Evolutionary conservation across 371 early-diverging fungal genomes (phyloP), one percentile per base, ranked within the genome.

Genomic region (Haplosporangium sp.): DNA sequence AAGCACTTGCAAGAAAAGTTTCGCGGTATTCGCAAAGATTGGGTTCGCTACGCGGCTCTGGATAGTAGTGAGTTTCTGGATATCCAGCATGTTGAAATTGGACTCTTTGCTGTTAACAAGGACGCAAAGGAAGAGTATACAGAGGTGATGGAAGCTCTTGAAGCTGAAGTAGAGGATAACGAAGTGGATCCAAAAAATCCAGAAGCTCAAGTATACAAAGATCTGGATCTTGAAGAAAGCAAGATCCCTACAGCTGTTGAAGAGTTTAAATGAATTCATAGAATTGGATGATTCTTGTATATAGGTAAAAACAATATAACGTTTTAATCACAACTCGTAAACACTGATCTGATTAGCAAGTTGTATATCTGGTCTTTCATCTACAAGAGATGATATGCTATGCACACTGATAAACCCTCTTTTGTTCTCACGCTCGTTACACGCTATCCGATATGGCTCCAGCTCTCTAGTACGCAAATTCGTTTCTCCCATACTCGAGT

Each of bases 351-450:
- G 38, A 48, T 62, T 64, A 37, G 63, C 60, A 13, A 63, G 64
- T 13, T 63, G 59, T 5, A 9, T 1, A 5, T 55, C 20, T 27
- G 55, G 27, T 27, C 55, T 55, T 19, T 5, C 11, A 1, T 34
- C 34, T 9, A 27, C 55, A 13, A 10, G 5, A 20, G 55, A 55
- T 2, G 19, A 7, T 55, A 55, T 19, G 7, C 72, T 69, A 57
- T 72, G 73, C 17, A 77, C 58, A n/a, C 77, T 72, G 13, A 77
- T 15, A 5, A 77, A 61, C 34, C 61, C 27, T 27, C 27, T 53
- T 19, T 53, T 37, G 58, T 62, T 72, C 15, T 72, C 77, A 0
- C 77, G 69, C 58, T 77, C 77, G 40, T 77, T 77, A 59, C 72
- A 62, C 19, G 77, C 72, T 19, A 77, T 68, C 47, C 69, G 66